These are phyloP conservation scores for Aphanocladium album DNA, from an alignment of 2,329 filamentous ascomycete genomes.

Conservation along the genomic window DNA sequence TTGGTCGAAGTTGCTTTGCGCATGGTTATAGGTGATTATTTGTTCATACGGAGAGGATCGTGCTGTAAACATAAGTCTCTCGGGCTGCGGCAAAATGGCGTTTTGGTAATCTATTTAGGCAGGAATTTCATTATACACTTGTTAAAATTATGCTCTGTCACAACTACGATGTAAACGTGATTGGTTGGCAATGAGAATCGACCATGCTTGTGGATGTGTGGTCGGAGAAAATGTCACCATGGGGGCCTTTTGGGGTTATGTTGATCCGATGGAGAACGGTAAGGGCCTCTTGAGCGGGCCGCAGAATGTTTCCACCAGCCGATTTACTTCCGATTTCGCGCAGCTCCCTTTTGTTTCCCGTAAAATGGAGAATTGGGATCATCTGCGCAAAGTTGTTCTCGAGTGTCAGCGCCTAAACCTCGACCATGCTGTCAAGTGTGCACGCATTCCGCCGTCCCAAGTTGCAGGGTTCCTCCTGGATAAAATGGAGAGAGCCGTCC, in stretches of 20 bases:
- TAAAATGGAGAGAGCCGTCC: neutral
- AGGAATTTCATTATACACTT: slow-evolving; percentile 9
- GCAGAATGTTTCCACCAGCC: neutral
- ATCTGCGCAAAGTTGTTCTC: neutral
- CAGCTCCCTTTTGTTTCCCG: neutral
- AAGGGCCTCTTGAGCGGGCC: neutral
- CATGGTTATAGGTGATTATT: neutral
- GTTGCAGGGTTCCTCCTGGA: neutral
- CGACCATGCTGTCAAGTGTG: neutral
- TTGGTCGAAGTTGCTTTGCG: neutral
- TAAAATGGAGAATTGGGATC: neutral
- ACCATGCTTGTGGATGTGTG: neutral
- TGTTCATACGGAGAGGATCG: slow-evolving; percentile 6
- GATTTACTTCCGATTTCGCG: neutral
- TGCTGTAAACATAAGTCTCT: slow-evolving; percentile 12
- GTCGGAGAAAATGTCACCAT: neutral
- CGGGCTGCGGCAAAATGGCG: slow-evolving; percentile 9
- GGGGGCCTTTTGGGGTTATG: neutral
- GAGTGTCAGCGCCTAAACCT: neutral
- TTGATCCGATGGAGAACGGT: neutral
- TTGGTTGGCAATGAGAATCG: neutral
- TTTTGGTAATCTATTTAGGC: slow-evolving; percentile 13
- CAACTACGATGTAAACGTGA: neutral
- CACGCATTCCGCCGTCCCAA: neutral
- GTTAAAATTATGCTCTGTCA: neutral